A percentile compares a stretch with the other conserved stretches of the same genome.
Conservation (phyloP, 805 yeast genomes). For the Metschnikowia dekortorum region DNA sequence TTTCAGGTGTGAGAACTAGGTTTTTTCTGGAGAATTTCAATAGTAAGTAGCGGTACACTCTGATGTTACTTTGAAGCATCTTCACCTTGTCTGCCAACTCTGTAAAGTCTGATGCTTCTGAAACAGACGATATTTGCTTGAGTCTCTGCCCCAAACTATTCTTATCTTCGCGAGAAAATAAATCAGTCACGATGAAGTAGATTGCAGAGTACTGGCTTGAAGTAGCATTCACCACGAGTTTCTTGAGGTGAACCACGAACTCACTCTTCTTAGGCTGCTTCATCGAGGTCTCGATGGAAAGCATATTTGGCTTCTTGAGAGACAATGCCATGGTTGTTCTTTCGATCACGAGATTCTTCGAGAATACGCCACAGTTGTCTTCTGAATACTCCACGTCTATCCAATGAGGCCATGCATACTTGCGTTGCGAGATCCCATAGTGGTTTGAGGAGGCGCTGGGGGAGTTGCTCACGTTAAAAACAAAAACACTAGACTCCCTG, state of each 20-base stretch:
- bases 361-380: slow-evolving; percentile 20
- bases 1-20: slow-evolving; percentile 16
- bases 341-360: slow-evolving; percentile 31
- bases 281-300: slow-evolving; percentile 33
- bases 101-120: slow-evolving; percentile 33
- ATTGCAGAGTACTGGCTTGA: slow-evolving; percentile 36
- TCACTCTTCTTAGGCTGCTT: slow-evolving; percentile 24
- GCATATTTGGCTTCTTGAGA: slow-evolving; percentile 47
- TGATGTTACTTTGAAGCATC: slow-evolving; percentile 28
- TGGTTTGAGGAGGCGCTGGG: slow-evolving; percentile 5
- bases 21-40: slow-evolving; percentile 37
- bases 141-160: slow-evolving; percentile 36
- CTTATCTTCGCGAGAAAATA: slow-evolving; percentile 27
- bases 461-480: slow-evolving; percentile 36
- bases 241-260: slow-evolving; percentile 31
- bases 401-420: slow-evolving; percentile 17
- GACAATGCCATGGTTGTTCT: slow-evolving; percentile 40
- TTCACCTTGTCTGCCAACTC: slow-evolving; percentile 30
- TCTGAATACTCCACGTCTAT: slow-evolving; percentile 20
- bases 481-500: slow-evolving; percentile 53
- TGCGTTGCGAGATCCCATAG: slow-evolving; percentile 1
- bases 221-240: slow-evolving; percentile 35
- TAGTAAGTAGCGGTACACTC: slow-evolving; percentile 31
- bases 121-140: slow-evolving; percentile 33
- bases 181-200: slow-evolving; percentile 32